phyloP scores from a whole-genome alignment of 441 rosid species.

The Breynia disticha region DNA sequence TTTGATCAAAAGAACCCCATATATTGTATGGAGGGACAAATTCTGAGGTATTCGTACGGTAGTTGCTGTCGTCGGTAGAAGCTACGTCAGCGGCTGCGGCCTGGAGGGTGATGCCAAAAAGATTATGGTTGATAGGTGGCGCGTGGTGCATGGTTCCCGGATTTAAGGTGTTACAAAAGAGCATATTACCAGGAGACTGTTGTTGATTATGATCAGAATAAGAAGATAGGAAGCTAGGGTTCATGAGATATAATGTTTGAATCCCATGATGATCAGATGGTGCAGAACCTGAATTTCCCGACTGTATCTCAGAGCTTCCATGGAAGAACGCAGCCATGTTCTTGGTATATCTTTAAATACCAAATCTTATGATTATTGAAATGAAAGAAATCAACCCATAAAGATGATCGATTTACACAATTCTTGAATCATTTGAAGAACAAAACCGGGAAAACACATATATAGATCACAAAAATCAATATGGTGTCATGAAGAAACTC shows the following conservation, averaged over 20 bases:
- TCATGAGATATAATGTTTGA: slow-evolving; percentile 46
- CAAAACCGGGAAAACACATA: no score
- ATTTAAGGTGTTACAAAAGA: slow-evolving; percentile 29
- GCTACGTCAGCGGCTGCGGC: slow-evolving; percentile 11
- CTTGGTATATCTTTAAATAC: no score
- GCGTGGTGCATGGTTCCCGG: slow-evolving; percentile 20
- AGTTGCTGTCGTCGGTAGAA: slow-evolving; percentile 17
- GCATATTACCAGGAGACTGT: slow-evolving; percentile 18
- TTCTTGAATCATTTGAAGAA: no score
- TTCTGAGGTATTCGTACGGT: not conserved
- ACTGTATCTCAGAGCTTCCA: slow-evolving; percentile 41
- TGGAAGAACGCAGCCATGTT: slow-evolving; percentile 48
- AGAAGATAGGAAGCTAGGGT: slow-evolving; percentile 42
- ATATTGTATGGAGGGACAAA: slow-evolving; percentile 11
- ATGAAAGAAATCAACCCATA: slow-evolving; percentile 8
- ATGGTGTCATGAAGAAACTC: no score
- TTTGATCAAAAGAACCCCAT: slow-evolving; percentile 29
- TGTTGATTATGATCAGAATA: slow-evolving; percentile 28
- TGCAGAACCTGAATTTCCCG: slow-evolving; percentile 11
- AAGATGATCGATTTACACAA: slow-evolving; percentile 6
- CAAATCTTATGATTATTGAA: no score
- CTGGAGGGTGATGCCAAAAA: slow-evolving; percentile 33
- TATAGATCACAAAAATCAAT: no score
- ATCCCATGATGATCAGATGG: slow-evolving; percentile 23
- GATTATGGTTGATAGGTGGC: slow-evolving; percentile 22